Evolutionary conservation across 257 asterid genomes (phyloP).

Genomic region (Salvia rosmarinus): DNA sequence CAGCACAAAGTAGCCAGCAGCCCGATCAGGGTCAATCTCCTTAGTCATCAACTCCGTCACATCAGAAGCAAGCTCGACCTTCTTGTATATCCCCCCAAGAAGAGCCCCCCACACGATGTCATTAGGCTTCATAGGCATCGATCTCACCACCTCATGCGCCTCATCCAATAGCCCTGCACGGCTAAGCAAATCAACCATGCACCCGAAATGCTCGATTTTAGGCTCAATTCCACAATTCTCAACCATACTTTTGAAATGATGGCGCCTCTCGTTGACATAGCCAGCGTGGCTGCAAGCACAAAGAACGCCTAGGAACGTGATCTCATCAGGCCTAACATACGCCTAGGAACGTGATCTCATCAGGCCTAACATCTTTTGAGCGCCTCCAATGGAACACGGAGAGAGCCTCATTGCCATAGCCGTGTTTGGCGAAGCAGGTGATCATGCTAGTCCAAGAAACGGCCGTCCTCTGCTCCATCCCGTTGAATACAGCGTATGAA

Average conservation of each 20-base stretch:
- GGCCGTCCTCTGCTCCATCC: constrained; percentile 51
- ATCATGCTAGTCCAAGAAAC: constrained; percentile 86
- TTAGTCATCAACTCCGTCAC: constrained; percentile 50
- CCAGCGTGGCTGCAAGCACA: constrained; percentile 89
- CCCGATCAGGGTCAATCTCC: constrained; percentile 52
- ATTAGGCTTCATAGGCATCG: constrained; percentile 82
- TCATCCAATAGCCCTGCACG: constrained; percentile 83
- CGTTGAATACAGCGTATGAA: constrained; percentile 55
- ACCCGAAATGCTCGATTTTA: constrained; percentile 69
- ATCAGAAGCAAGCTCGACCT: constrained; percentile 60
- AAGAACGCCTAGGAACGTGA: constrained; percentile 71
- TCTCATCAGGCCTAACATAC: constrained; percentile 59
- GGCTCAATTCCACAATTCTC: constrained; percentile 63
- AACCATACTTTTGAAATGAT: constrained; percentile 55
- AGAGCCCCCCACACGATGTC: constrained; percentile 86
- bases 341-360: constrained; percentile 67
- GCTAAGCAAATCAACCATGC: constrained; percentile 84
- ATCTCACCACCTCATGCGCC: constrained; percentile 56
- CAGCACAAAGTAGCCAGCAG: constrained; percentile 68
- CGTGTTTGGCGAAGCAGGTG: constrained; percentile 76
- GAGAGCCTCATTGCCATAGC: constrained; percentile 66
- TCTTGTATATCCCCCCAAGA: constrained; percentile 72
- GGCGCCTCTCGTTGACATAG: constrained; percentile 58
- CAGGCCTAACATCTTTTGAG: constrained; percentile 49
- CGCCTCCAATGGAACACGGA: constrained; percentile 62